Evolutionary conservation across 192 early-diverging fungal species (phyloP), one percentile per base, ranked within the genome.

Genomic region (Coemansia sp.): DNA sequence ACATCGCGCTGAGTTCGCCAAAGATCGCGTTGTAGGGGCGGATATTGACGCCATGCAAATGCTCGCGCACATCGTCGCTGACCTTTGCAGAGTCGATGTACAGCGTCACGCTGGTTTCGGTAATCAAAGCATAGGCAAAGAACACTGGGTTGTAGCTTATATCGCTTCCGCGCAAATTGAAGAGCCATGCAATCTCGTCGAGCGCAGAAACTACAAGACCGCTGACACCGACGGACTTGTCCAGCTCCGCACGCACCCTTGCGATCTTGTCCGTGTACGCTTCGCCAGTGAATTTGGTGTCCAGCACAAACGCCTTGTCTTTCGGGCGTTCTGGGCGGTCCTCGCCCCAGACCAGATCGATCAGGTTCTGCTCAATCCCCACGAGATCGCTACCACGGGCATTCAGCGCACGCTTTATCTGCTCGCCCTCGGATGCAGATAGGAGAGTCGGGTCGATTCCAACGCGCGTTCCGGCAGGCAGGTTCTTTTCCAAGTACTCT

Each of bases 141-240:
- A 99, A 97, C 16, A 99, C 95, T 0, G 97, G 97, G 68, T 99
- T 99, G 85, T 89, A 99, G 57, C 85, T 82, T 68, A 99, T 92
- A 68, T 99, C 97, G 28, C 89, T 88, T n/a, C 97, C 97, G 62
- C 97, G 91, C 56, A 99, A 79, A 72, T 99, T 99, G 78, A 94
- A 94, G 33, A 99, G 84, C 97, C 97, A 99, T 10, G 93, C 93
- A 64, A 99, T 87, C 81, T 99, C 97, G 74, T 97, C 97, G 58
- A 99, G 83, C 8, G 89, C 94, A 7, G 94, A 88, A 6, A 96
- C 87, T 3, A 95, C 87, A 49, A 93, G 85, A 28, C 92, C 97
- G 62, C 85, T 87, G 7, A 75, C 77, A 15, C 84, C 77, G 63
- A 86, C 84, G 30, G 1, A 18, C 67, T 91, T 86, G 42, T 81